phyloP scores from a whole-genome alignment of 208 protist genomes.

The Leishmania guyanensis region DNA sequence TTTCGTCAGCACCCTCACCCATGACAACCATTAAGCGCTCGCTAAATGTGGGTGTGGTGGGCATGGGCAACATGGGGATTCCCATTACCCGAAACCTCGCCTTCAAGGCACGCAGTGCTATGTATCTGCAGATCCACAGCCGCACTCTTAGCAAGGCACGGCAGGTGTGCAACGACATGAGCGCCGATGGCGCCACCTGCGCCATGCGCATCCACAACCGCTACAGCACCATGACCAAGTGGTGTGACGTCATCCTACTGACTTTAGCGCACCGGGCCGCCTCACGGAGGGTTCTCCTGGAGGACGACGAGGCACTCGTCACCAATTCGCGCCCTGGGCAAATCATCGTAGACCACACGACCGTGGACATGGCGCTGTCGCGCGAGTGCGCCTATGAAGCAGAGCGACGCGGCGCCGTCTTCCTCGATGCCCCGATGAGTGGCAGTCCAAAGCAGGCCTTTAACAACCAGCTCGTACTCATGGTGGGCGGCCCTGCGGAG shows the following conservation, averaged over 20 bases:
- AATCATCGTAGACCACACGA: constrained; percentile 91
- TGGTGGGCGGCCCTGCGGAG: constrained; percentile 82
- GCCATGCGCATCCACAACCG: constrained; percentile 85
- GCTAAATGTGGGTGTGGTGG: constrained; percentile 87
- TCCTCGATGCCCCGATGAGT: constrained; percentile 87
- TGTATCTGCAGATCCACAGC: constrained; percentile 90
- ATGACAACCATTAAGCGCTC: constrained; percentile 74
- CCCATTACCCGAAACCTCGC: constrained; percentile 85
- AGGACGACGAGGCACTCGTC: constrained; percentile 72
- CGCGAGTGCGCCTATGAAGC: constrained; percentile 70
- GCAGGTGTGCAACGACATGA: constrained; percentile 73
- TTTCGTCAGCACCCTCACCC: neutral
- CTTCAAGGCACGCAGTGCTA: constrained; percentile 84
- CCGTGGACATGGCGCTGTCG: constrained; percentile 75
- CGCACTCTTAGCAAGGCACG: constrained; percentile 65
- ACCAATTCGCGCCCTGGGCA: constrained; percentile 72
- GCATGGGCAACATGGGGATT: constrained; percentile 87
- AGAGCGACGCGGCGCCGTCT: constrained; percentile 66
- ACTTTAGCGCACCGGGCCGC: constrained; percentile 56
- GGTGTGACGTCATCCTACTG: constrained; percentile 85
- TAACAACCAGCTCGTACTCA: constrained; percentile 82
- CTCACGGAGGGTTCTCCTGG: constrained; percentile 55
- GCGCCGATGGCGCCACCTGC: constrained; percentile 81
- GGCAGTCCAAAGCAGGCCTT: constrained; percentile 80
- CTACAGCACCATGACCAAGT: constrained; percentile 86